These are phyloP conservation scores for Apiospora marii DNA, from an alignment of 2,329 filamentous ascomycete genomes.

Conservation along the genomic window DNA sequence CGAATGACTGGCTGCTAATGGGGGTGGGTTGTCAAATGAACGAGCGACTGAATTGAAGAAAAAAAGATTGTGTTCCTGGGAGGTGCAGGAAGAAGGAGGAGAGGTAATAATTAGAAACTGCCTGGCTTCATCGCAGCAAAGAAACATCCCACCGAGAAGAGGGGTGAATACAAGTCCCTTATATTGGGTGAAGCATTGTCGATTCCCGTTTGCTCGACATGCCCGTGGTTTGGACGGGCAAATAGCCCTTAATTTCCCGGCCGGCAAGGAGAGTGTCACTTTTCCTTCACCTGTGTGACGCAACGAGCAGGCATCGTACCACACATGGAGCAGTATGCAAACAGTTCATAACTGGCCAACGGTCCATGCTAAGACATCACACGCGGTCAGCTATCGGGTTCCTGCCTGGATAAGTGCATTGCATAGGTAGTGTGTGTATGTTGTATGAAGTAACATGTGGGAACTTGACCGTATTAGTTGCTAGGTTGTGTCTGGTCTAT, in stretches of 20 bases:
- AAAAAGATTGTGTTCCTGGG: neutral
- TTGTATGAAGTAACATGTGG: neutral
- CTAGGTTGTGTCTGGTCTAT: neutral
- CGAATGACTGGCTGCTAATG: neutral
- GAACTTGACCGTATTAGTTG: neutral
- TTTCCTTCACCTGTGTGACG: neutral
- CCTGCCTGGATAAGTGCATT: neutral
- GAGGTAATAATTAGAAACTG: neutral
- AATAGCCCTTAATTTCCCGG: constrained; percentile 18
- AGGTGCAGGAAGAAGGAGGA: neutral
- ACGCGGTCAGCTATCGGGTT: neutral
- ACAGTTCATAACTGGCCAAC: neutral
- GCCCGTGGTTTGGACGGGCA: neutral
- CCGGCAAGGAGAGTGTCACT: constrained; percentile 5
- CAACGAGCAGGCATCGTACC: neutral
- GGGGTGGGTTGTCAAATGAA: neutral
- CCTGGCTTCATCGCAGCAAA: neutral
- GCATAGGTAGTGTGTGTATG: neutral
- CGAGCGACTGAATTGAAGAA: neutral
- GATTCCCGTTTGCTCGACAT: neutral
- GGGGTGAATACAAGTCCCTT: neutral
- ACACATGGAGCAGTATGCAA: neutral
- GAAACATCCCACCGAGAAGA: neutral
- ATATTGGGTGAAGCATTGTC: neutral
- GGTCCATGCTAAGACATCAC: neutral